Evolutionary conservation across 257 asterid genomes (phyloP).

Genomic region (Salvia hispanica): DNA sequence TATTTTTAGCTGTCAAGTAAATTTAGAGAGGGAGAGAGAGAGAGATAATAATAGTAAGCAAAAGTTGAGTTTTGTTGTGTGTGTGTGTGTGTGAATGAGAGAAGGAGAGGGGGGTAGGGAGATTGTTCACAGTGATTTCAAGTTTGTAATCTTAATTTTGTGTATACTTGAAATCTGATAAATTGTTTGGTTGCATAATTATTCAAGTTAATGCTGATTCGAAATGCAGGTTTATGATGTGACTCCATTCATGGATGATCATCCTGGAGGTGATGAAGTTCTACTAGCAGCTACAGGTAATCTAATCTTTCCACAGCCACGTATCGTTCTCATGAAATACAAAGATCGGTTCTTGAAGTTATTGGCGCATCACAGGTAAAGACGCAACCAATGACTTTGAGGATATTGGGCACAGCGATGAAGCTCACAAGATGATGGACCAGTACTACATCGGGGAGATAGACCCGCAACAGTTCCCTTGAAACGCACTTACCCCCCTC

Average conservation of each 20-base stretch:
- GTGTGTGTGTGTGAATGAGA: background rate
- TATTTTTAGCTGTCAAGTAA: background rate
- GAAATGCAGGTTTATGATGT: constrained; percentile 78
- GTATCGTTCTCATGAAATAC: background rate
- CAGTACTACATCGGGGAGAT: constrained; percentile 70
- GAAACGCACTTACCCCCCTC: constrained; percentile 52
- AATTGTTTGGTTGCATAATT: background rate
- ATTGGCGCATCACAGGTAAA: constrained; percentile 52
- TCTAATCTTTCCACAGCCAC: background rate
- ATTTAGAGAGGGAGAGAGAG: background rate
- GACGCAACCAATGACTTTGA: constrained; percentile 86
- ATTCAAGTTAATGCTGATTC: background rate
- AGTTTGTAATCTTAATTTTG: background rate
- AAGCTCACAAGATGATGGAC: constrained; percentile 65
- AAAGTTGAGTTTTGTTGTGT: too few species aligned
- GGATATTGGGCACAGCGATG: constrained; percentile 82
- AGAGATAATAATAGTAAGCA: too few species aligned
- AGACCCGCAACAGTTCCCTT: constrained; percentile 62
- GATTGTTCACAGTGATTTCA: background rate
- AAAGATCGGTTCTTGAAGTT: background rate
- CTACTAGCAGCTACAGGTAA: constrained; percentile 80
- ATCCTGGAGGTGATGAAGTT: constrained; percentile 96
- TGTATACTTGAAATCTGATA: background rate
- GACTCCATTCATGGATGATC: constrained; percentile 91
- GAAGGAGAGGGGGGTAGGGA: background rate